Base-by-base conservation (phyloP, 192 early-diverging fungal species). In the Geranomyces michiganensis region DNA sequence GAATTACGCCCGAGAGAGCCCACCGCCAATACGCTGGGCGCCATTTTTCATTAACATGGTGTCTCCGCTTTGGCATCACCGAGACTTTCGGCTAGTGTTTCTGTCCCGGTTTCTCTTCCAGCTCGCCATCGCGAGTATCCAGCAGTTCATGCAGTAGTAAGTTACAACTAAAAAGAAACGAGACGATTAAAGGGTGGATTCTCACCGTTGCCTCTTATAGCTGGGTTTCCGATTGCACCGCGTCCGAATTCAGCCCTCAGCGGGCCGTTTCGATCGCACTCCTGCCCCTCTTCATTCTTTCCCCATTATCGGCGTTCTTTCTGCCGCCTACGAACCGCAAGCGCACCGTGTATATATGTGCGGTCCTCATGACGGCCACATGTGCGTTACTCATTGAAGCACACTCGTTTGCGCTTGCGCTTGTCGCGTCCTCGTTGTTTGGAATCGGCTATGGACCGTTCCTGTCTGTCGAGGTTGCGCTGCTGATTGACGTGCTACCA, bases 71-170 rank as follows among this genome's bases (percentile, higher is more conserved):
- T 67, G 62, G 48, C 32, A 14, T 22, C 46, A 79, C 58, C 43
- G 75, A 5, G 75, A 81, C 67, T 83, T 83, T 49, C 26, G 70
- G 26, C 70, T 83, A n/a, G 79, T 83, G 15, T 83, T 81, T 74
- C 21, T 66, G 1, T 67, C 61, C n/a, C 67, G 82, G 13, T 77
- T 83, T 56, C 45, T 83, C 22, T 83, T 82, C 73, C 82, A 83
- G 65, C 68, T 83, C 15, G 79, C 77, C 9, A 81, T 83, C 43
- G 76, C 77, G 22, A 83, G 79, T 32, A 76, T 83, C 19, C 78
- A 81, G 53, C 79, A 81, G 53, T 83, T 82, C 68, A 65, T 83
- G 66, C 79, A 83, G 46, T 83, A 76, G 73, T 78, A 70, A 53
- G 76, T 74, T n/a, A n/a, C n/a, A n/a, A n/a, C n/a, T n/a, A 9